Percentiles rank a stretch among this genome's conserved stretches.
phyloP scores from a whole-genome alignment of 164 flowering plant species.

The Santalum album region DNA sequence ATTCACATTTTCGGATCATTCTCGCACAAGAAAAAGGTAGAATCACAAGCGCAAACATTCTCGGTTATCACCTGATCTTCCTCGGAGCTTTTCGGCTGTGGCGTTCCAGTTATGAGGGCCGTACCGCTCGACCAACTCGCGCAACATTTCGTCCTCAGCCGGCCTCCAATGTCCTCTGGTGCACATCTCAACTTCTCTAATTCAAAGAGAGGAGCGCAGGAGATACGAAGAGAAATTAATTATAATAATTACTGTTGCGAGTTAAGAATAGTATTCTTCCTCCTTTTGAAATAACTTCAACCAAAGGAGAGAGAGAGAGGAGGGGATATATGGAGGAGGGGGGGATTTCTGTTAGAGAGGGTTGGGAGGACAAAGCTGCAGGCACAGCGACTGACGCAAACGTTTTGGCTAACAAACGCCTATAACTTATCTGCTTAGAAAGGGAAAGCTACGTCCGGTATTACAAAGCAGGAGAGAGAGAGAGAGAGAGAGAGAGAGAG shows the following conservation, averaged over 20 bases:
- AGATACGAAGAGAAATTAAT: no score
- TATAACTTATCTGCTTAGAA: conserved; percentile 7
- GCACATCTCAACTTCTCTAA: conserved; percentile 43
- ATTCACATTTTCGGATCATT: no score
- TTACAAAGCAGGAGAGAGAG: conserved; percentile 5
- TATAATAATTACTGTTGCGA: no score
- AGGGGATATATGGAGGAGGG: neutral
- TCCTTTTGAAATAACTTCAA: no score
- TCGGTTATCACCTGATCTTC: conserved; percentile 55
- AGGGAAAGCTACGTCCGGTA: conserved; percentile 1
- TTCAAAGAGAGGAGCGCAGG: no score
- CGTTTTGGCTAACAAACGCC: conserved; percentile 51
- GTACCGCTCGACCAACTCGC: conserved; percentile 48
- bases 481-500: conserved; percentile 12
- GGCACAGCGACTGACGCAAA: conserved; percentile 51
- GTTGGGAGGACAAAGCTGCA: conserved; percentile 38
- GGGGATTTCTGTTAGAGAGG: conserved; percentile 36
- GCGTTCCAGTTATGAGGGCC: conserved; percentile 86
- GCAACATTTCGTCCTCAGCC: conserved; percentile 60
- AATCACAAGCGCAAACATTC: no score
- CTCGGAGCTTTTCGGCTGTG: conserved; percentile 69
- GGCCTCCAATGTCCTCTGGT: conserved; percentile 84
- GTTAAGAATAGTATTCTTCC: no score
- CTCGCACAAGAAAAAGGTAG: no score
- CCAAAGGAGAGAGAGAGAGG: neutral